These are phyloP conservation scores for Tuctoria greenei DNA, from an alignment of 176 grass and related monocot genomes.

Conservation along the genomic window DNA sequence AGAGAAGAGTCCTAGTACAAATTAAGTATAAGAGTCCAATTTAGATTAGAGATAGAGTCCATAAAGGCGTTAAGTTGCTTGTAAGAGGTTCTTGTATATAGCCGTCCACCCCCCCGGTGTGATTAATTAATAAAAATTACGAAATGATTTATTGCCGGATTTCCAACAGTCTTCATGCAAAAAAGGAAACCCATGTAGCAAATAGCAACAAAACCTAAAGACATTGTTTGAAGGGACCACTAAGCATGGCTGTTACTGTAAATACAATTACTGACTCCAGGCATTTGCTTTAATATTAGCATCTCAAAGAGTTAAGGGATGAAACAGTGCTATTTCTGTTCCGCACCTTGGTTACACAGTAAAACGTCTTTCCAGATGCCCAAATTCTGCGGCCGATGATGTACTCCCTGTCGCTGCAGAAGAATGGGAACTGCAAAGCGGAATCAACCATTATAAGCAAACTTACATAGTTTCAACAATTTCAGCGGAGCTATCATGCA, in stretches of 20 bases:
- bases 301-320: background rate
- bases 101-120: too few species aligned
- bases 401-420: conserved; percentile 93
- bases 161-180: background rate
- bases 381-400: conserved; percentile 91
- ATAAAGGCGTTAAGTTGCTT: too few species aligned
- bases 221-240: background rate
- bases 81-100: too few species aligned
- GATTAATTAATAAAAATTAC: too few species aligned
- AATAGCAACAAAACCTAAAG: background rate
- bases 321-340: background rate
- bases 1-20: too few species aligned
- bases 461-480: background rate
- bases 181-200: background rate
- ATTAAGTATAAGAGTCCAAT: too few species aligned
- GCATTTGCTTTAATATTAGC: background rate
- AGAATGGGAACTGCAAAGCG: conserved; percentile 80
- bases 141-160: too few species aligned
- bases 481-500: background rate
- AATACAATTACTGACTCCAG: background rate
- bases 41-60: too few species aligned
- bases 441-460: conserved; percentile 21
- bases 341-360: conserved; percentile 85
- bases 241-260: background rate
- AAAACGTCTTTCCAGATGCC: conserved; percentile 65